Conservation (phyloP, 2,329 filamentous ascomycete genomes). For the Dothiorella sarmentorum region DNA sequence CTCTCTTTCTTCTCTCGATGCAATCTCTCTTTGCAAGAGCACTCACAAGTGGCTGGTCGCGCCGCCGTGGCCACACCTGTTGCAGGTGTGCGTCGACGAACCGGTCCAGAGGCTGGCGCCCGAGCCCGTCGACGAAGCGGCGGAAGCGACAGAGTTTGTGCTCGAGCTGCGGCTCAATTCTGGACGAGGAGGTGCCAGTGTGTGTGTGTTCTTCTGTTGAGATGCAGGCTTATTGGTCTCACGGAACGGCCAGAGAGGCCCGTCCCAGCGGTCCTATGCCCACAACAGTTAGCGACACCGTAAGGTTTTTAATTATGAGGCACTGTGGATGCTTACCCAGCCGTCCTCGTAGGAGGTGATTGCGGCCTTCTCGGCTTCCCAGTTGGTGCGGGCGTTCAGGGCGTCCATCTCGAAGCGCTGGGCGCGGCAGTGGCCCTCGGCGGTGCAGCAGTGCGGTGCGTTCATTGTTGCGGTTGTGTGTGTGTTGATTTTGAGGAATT, state of each 20-base stretch:
- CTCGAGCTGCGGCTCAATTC: constrained; percentile 1
- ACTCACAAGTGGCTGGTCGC: constrained; percentile 7
- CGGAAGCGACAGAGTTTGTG: neutral
- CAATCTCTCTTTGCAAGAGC: neutral
- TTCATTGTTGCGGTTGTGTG: neutral
- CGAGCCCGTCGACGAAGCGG: no score
- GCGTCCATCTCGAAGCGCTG: constrained; percentile 26
- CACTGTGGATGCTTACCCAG: constrained; percentile 15
- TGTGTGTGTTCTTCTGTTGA: constrained; percentile 1
- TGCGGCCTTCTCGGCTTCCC: constrained; percentile 23
- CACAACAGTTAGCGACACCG: neutral
- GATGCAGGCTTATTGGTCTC: constrained; percentile 16
- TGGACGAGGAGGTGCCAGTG: neutral
- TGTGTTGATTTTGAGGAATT: no score
- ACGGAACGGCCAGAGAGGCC: constrained; percentile 18
- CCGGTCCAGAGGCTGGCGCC: constrained; percentile 3
- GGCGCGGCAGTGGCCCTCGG: constrained; percentile 27
- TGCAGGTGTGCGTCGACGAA: neutral
- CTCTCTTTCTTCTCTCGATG: neutral
- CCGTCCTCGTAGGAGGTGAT: constrained; percentile 24
- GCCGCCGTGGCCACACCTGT: constrained; percentile 6
- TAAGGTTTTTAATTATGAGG: neutral
- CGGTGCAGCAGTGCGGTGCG: constrained; percentile 17
- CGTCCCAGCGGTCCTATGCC: constrained; percentile 17
- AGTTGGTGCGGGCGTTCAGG: constrained; percentile 19